These are phyloP conservation scores for Phaffomyces opuntiae DNA, from an alignment of 805 yeast genomes.

Conservation along the genomic window DNA sequence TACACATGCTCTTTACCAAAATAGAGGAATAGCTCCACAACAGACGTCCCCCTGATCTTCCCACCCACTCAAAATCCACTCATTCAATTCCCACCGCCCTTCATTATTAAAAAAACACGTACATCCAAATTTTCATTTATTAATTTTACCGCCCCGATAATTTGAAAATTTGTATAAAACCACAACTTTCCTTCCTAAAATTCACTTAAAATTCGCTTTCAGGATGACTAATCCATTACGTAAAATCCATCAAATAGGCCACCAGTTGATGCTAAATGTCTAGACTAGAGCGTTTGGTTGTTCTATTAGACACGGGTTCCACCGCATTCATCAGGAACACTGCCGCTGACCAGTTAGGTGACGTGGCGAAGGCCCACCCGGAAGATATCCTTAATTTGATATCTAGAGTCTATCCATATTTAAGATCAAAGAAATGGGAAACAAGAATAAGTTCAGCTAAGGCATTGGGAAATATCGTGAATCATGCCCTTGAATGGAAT, in stretches of 20 bases:
- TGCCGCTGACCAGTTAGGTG: conserved; percentile 96
- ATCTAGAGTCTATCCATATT: conserved; percentile 86
- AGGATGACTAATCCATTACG: neutral
- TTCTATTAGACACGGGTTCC: conserved; percentile 82
- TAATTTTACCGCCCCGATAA: neutral
- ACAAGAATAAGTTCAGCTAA: conserved; percentile 91
- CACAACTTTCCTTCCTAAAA: conserved; percentile 2
- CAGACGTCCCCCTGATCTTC: neutral
- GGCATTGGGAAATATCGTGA: conserved; percentile 90
- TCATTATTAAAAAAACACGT: no score
- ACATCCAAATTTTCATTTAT: no score
- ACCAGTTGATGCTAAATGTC: conserved; percentile 21
- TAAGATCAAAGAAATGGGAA: conserved; percentile 86
- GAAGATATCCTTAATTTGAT: conserved; percentile 80
- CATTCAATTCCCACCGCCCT: no score
- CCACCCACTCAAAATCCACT: neutral
- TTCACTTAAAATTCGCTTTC: neutral
- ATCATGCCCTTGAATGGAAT: conserved; percentile 75
- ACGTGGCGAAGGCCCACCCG: conserved; percentile 88
- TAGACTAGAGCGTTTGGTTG: conserved; percentile 37
- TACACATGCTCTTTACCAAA: no score
- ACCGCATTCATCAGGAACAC: conserved; percentile 89
- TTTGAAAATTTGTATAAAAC: conserved; percentile 6
- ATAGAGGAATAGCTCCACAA: no score
- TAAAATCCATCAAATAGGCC: no score